These are phyloP conservation scores for Cryptococcus amylolentus DNA, from an alignment of 1,284 basidiomycete genomes.

Conservation along the genomic window DNA sequence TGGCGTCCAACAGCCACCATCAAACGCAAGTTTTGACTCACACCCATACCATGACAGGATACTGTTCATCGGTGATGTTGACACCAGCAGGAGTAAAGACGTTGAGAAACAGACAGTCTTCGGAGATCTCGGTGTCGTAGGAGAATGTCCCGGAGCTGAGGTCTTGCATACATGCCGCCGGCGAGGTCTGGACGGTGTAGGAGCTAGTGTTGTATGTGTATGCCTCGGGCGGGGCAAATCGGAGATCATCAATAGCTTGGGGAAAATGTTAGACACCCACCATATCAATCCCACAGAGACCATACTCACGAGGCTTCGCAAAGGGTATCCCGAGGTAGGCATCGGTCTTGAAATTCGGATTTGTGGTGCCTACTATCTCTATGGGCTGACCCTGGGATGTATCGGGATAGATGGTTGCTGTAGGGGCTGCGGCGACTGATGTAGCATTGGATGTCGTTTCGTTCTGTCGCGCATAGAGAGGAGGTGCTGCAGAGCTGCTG, in stretches of 20 bases:
- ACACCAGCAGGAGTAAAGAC: constrained; percentile 37
- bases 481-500: no score
- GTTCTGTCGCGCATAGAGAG: no score
- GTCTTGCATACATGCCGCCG: constrained; percentile 39
- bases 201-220: constrained; percentile 19
- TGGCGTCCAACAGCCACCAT: background rate
- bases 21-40: constrained; percentile 7
- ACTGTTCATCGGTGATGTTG: constrained; percentile 13
- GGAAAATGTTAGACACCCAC: background rate
- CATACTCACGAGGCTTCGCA: constrained; percentile 55
- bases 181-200: constrained; percentile 23
- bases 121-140: constrained; percentile 21
- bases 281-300: background rate
- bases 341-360: constrained; percentile 1
- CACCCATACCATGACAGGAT: constrained; percentile 45
- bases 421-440: background rate
- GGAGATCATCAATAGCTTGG: constrained; percentile 10
- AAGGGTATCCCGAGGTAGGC: constrained; percentile 61
- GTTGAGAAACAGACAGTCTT: constrained; percentile 52
- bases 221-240: constrained; percentile 12
- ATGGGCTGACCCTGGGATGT: background rate
- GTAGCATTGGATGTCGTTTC: background rate
- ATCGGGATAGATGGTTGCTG: background rate
- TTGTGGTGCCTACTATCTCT: background rate
- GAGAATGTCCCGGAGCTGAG: constrained; percentile 16